Evolutionary conservation across 2,329 filamentous ascomycete species (phyloP), one percentile per base, ranked within the genome.

Genomic region (Aspergillus intermedius): DNA sequence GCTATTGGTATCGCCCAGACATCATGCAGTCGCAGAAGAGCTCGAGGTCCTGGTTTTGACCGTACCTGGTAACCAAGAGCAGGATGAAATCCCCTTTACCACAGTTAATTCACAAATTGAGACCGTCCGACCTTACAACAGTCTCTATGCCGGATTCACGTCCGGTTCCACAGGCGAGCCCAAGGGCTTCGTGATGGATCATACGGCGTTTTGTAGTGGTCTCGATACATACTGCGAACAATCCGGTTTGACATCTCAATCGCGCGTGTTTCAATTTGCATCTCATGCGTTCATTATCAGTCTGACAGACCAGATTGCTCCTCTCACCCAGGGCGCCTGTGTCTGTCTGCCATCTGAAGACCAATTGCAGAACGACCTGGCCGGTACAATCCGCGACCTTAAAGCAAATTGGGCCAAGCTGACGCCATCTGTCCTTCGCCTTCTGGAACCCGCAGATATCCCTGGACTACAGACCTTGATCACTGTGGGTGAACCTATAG

Each of bases 341-440:
- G 55, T 76, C 17, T 75, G 72, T 51, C 66, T 75, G 4, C 73
- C 71, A 2, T 69, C 69, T 45, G 58, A 72, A 51, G 51, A 66
- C 48, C 67, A 73, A 7, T 67, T 73, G 4, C 65, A 71, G 54
- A 73, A 72, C 51, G 67, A 73, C 55, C 56, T 45, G 13, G 50
- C 28, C 49, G 19, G 7, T n/a, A 12, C 39, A 8, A 51, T 53
- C 13, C 30, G 45, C 2, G 25, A 56, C 1, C 52, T 62, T n/a
- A 46, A 58, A 12, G 59, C 49, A 55, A 76, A 70, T 23, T 74
- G 71, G 72, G 74, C 71, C 1, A 76, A 78, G 58, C 72, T 82
- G 60, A 83, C 81, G 0, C 75, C 79, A 0, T 69, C 77, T 0
- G 68, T 83, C 12, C 78, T 78, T 0, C 52, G 63, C 17, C 30